Percentiles rank a stretch among this genome's conserved stretches.
Conservation (phyloP, 768 basidiomycete genomes). For the Pisolithus marmoratus region DNA sequence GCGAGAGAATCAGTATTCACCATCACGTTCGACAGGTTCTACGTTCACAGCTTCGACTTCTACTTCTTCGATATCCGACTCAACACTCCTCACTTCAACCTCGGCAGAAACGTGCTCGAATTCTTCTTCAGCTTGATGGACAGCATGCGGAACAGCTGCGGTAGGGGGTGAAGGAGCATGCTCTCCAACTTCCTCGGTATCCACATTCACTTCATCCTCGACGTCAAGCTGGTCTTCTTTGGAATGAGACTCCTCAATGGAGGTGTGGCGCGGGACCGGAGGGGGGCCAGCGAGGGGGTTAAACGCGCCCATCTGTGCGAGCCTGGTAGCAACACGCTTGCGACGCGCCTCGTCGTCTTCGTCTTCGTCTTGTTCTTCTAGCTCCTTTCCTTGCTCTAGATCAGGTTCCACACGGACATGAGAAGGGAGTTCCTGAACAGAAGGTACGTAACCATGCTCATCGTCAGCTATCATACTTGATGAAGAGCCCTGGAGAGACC, state of each 20-base stretch:
- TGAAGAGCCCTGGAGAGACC: background rate
- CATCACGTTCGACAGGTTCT: conserved; percentile 24
- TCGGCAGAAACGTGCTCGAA: conserved; percentile 11
- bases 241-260: conserved; percentile 9
- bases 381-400: conserved; percentile 7
- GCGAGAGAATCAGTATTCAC: conserved; percentile 37
- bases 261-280: conserved; percentile 13
- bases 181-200: conserved; percentile 20
- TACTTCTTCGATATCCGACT: conserved; percentile 3
- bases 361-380: background rate
- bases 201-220: conserved; percentile 20
- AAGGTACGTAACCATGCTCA: background rate
- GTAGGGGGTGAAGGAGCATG: conserved; percentile 12
- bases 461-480: conserved; percentile 3
- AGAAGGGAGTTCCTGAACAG: background rate
- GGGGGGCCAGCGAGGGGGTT: conserved; percentile 45
- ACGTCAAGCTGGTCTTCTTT: conserved; percentile 9
- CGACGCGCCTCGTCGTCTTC: conserved; percentile 48
- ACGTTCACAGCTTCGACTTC: conserved; percentile 8
- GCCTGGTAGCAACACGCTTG: conserved; percentile 51
- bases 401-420: background rate
- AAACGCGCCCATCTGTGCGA: conserved; percentile 59
- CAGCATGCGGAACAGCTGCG: background rate
- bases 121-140: background rate
- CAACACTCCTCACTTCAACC: conserved; percentile 11